phyloP scores from a whole-genome alignment of 2,329 filamentous ascomycete species.

The Corynespora cassiicola region DNA sequence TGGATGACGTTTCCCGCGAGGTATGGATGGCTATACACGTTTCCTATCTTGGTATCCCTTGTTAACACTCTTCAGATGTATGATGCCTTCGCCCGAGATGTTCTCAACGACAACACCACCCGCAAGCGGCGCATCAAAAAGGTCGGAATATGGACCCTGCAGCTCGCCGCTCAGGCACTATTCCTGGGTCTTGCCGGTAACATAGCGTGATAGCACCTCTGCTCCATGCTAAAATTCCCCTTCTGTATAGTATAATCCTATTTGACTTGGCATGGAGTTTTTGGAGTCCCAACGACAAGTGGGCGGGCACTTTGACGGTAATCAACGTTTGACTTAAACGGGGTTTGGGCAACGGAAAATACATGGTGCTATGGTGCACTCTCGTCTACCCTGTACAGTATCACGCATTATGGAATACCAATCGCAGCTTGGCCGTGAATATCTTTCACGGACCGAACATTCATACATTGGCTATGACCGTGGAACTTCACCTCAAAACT shows the following conservation, averaged over 20 bases:
- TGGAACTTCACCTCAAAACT: no score
- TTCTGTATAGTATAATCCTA: slow-evolving; percentile 1
- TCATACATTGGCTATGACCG: no score
- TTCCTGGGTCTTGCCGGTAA: slow-evolving; percentile 95
- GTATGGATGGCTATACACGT: slow-evolving; percentile 43
- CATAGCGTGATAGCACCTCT: slow-evolving; percentile 62
- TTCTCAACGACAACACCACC: slow-evolving; percentile 88
- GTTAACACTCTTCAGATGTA: slow-evolving; percentile 68
- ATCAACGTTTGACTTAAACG: no score
- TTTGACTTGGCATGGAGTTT: slow-evolving; percentile 1
- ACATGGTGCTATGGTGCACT: no score
- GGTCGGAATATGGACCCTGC: slow-evolving; percentile 94
- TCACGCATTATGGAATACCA: no score
- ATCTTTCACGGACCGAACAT: no score
- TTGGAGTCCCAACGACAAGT: no score
- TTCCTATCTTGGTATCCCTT: not conserved
- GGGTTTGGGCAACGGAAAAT: no score
- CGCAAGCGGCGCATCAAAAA: slow-evolving; percentile 89
- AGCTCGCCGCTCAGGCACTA: slow-evolving; percentile 88
- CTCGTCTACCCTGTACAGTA: no score
- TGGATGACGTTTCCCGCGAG: slow-evolving; percentile 92
- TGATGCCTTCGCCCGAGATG: slow-evolving; percentile 88
- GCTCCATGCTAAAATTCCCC: not conserved
- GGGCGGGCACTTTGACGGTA: no score
- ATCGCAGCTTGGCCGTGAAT: no score